Percentiles rank a stretch among this genome's conserved stretches.
These are phyloP conservation scores for Penicillium alfredii DNA, from an alignment of 495 filamentous ascomycete genomes.

Conservation along the genomic window DNA sequence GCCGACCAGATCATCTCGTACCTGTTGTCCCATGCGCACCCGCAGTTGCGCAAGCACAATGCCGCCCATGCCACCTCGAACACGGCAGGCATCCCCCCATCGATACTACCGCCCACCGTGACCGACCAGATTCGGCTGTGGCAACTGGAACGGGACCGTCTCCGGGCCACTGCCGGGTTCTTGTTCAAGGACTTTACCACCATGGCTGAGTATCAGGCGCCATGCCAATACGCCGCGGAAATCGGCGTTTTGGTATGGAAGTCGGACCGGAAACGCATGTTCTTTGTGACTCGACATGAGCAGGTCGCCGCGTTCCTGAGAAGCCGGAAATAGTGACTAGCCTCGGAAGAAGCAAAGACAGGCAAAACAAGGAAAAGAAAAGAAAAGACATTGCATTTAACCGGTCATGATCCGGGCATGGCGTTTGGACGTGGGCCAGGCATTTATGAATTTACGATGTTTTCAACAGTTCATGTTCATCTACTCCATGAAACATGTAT, in stretches of 20 bases:
- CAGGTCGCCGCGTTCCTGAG: slow-evolving; percentile 76
- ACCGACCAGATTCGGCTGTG: slow-evolving; percentile 96
- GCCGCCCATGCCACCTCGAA: slow-evolving; percentile 40
- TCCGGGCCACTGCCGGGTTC: slow-evolving; percentile 74
- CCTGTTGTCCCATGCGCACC: slow-evolving; percentile 82
- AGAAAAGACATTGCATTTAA: too few relatives aligned
- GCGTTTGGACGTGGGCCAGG: slow-evolving; percentile 2
- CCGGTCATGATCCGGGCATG: too few relatives aligned
- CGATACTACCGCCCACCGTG: slow-evolving; percentile 85
- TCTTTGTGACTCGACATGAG: slow-evolving; percentile 83
- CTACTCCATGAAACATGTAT: background rate
- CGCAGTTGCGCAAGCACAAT: slow-evolving; percentile 72
- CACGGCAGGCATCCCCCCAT: slow-evolving; percentile 33
- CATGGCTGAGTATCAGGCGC: slow-evolving; percentile 67
- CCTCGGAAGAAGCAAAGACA: background rate
- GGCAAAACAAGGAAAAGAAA: too few relatives aligned
- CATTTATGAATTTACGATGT: too few relatives aligned
- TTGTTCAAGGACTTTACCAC: slow-evolving; percentile 84
- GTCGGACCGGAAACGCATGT: slow-evolving; percentile 67
- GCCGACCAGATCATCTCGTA: slow-evolving; percentile 90
- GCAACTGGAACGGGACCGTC: slow-evolving; percentile 94
- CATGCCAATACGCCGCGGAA: slow-evolving; percentile 76
- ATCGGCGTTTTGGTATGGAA: slow-evolving; percentile 90
- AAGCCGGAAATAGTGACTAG: slow-evolving; percentile 41
- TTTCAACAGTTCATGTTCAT: too few relatives aligned